Percentiles rank a stretch among this genome's conserved stretches.
Conservation (phyloP, 2,329 filamentous ascomycete species). For the Aspergillus brasiliensis region DNA sequence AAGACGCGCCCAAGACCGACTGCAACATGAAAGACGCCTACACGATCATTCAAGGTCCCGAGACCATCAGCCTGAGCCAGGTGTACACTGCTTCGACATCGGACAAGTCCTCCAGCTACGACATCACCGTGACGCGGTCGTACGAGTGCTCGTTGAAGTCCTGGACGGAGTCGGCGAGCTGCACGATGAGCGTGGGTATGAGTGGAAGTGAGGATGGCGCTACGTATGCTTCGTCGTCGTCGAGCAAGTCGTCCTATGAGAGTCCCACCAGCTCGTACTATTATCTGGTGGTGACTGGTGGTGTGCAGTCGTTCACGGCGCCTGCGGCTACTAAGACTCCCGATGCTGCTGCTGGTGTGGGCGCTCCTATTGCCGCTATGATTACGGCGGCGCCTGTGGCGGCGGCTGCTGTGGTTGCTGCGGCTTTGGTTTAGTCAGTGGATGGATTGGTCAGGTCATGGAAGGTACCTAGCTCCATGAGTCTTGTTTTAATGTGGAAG, state of each 20-base stretch:
- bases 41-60: constrained; percentile 28
- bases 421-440: neutral
- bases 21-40: constrained; percentile 23
- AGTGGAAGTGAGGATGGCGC: constrained; percentile 12
- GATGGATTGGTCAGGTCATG: neutral
- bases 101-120: constrained; percentile 6
- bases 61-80: constrained; percentile 22
- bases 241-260: neutral
- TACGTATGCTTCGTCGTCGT: neutral
- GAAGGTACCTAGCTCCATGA: neutral
- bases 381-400: constrained; percentile 28
- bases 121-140: constrained; percentile 22
- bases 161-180: constrained; percentile 19
- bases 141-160: constrained; percentile 22
- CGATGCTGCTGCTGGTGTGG: constrained; percentile 18
- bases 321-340: constrained; percentile 22
- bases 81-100: constrained; percentile 23
- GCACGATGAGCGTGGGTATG: constrained; percentile 19
- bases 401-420: constrained; percentile 26
- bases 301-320: constrained; percentile 20
- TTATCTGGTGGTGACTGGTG: constrained; percentile 24
- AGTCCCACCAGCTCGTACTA: constrained; percentile 6
- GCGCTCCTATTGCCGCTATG: constrained; percentile 15
- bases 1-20: constrained; percentile 25
- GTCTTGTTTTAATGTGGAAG: too few relatives aligned